phyloP scores from a whole-genome alignment of 345 rosid species.

The Citrus hindsii region DNA sequence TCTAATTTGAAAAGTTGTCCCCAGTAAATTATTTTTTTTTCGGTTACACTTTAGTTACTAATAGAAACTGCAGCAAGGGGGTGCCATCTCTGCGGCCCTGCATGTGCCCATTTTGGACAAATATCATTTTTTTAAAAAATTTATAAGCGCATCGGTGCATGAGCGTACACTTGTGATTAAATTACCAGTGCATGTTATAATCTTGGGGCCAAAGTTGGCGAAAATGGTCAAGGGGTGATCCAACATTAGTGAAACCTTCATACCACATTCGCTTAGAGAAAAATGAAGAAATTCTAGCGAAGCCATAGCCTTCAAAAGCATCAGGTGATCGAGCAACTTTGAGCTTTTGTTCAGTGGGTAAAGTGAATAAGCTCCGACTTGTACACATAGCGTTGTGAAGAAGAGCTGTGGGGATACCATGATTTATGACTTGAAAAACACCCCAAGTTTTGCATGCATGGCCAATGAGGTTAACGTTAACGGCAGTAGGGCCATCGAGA shows the following conservation, averaged over 20 bases:
- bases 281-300: constrained; percentile 71
- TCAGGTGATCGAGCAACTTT: constrained; percentile 65
- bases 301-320: constrained; percentile 75
- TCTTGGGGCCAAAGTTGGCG: constrained; percentile 80
- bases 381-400: constrained; percentile 45
- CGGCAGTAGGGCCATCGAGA: constrained; percentile 48
- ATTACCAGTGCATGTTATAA: constrained; percentile 56
- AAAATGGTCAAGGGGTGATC: constrained; percentile 72
- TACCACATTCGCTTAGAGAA: constrained; percentile 95
- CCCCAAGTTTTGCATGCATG: constrained; percentile 87
- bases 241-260: constrained; percentile 83
- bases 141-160: constrained; percentile 24
- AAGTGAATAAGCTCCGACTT: constrained; percentile 45
- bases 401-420: constrained; percentile 53
- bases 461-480: constrained; percentile 36
- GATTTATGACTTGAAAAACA: constrained; percentile 66
- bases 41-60: too few species aligned
- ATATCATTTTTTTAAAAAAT: too few species aligned
- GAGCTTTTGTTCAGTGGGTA: constrained; percentile 60
- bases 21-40: too few species aligned
- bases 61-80: too few species aligned
- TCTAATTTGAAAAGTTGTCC: too few species aligned
- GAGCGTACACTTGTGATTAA: constrained; percentile 4
- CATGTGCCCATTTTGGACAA: too few species aligned
- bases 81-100: too few species aligned